These are phyloP conservation scores for Aeschynomene evenia DNA, from an alignment of 306 rosid species.

Conservation along the genomic window DNA sequence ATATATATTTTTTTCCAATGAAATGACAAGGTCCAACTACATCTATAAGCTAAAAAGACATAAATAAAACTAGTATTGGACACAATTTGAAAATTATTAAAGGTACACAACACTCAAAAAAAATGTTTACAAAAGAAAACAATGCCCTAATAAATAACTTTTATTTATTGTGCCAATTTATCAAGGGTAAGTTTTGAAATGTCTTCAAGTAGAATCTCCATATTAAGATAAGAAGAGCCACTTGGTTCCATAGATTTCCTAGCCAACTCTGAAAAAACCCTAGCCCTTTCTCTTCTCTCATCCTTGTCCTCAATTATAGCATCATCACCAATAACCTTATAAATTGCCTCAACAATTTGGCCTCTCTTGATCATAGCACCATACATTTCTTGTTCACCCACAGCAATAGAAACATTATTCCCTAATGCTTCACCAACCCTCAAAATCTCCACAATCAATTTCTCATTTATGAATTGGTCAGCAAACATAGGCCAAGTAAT, in stretches of 20 bases:
- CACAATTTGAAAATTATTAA: no score
- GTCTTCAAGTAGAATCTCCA: background rate
- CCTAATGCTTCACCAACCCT: slow-evolving; percentile 15
- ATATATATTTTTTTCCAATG: no score
- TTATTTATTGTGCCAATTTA: background rate
- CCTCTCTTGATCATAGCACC: slow-evolving; percentile 28
- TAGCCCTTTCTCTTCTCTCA: slow-evolving; percentile 43
- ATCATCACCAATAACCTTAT: slow-evolving; percentile 40
- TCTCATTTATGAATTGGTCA: slow-evolving; percentile 62
- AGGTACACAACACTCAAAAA: no score
- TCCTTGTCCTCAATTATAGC: slow-evolving; percentile 34
- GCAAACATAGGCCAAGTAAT: slow-evolving; percentile 64
- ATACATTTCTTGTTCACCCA: background rate
- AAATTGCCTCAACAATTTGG: slow-evolving; percentile 43
- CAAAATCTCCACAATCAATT: slow-evolving; percentile 36
- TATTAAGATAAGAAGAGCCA: slow-evolving; percentile 42
- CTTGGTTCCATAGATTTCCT: slow-evolving; percentile 51
- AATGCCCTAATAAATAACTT: no score
- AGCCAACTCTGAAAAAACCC: slow-evolving; percentile 42
- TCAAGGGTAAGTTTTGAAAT: background rate
- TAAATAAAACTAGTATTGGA: no score
- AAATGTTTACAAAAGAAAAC: no score
- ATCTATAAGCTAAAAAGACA: no score
- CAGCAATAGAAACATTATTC: slow-evolving; percentile 31
- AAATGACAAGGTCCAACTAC: no score